Evolutionary conservation across 2,329 filamentous ascomycete species (phyloP).

Genomic region (Leptoxyphium fumago): DNA sequence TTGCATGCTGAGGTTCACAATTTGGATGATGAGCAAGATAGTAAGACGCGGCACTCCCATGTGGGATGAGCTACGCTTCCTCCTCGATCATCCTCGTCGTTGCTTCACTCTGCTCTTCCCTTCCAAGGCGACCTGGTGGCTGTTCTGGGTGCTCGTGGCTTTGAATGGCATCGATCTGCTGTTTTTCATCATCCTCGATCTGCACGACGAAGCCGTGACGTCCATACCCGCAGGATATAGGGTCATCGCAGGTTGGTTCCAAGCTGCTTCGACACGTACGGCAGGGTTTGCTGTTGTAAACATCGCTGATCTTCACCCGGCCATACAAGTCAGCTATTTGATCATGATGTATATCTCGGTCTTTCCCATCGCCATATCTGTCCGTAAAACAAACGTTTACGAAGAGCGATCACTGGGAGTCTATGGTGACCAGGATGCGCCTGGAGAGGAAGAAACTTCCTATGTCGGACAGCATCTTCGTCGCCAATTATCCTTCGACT

Average conservation of each 20-base stretch:
- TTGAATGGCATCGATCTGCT: constrained; percentile 77
- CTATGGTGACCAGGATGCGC: constrained; percentile 39
- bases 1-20: constrained; percentile 82
- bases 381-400: constrained; percentile 90
- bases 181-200: constrained; percentile 83
- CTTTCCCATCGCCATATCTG: constrained; percentile 89
- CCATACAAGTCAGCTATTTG: constrained; percentile 83
- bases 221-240: constrained; percentile 56
- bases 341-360: constrained; percentile 99
- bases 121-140: constrained; percentile 82
- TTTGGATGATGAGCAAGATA: constrained; percentile 63
- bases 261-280: constrained; percentile 77
- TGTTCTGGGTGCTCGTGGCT: constrained; percentile 70
- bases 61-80: constrained; percentile 80
- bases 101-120: constrained; percentile 95
- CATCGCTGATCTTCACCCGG: constrained; percentile 65
- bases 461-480: constrained; percentile 88
- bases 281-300: constrained; percentile 79
- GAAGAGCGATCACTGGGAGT: constrained; percentile 78
- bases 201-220: constrained; percentile 56
- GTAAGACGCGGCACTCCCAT: constrained; percentile 52
- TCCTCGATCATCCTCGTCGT: constrained; percentile 85
- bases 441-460: constrained; percentile 48
- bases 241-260: constrained; percentile 76
- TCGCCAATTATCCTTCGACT: constrained; percentile 84